These are phyloP conservation scores for Lecanicillium sp. DNA, from an alignment of 2,329 filamentous ascomycete genomes.

Conservation along the genomic window DNA sequence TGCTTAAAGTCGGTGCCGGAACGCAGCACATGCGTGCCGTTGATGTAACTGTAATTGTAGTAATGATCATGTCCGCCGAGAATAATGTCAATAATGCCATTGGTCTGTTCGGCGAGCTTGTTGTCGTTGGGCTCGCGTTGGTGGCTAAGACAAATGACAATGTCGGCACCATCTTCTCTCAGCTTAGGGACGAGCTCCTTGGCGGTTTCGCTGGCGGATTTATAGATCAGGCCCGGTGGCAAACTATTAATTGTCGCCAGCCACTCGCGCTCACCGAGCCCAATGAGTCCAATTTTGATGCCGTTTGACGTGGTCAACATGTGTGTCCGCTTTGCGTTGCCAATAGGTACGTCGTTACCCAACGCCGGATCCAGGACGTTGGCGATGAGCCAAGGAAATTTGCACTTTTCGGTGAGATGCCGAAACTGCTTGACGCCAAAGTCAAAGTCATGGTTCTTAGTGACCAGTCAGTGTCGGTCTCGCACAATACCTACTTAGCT, in stretches of 20 bases:
- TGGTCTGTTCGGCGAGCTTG: slow-evolving; percentile 68
- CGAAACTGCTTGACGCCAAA: slow-evolving; percentile 79
- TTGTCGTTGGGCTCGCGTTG: slow-evolving; percentile 84
- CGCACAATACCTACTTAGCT: too few species aligned
- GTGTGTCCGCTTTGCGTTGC: slow-evolving; percentile 63
- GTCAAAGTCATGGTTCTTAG: slow-evolving; percentile 85
- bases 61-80: slow-evolving; percentile 87
- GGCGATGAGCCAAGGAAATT: slow-evolving; percentile 82
- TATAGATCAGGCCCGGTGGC: slow-evolving; percentile 74
- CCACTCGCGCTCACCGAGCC: slow-evolving; percentile 82
- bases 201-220: slow-evolving; percentile 67
- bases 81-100: slow-evolving; percentile 73
- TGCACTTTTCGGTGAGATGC: slow-evolving; percentile 63
- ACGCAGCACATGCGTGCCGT: slow-evolving; percentile 74
- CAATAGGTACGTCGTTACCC: slow-evolving; percentile 66
- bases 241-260: slow-evolving; percentile 81
- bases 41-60: slow-evolving; percentile 70
- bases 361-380: slow-evolving; percentile 81
- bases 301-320: slow-evolving; percentile 77
- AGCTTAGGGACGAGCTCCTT: slow-evolving; percentile 66
- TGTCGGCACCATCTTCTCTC: slow-evolving; percentile 68
- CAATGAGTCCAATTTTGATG: slow-evolving; percentile 77
- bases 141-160: slow-evolving; percentile 76
- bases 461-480: slow-evolving; percentile 7
- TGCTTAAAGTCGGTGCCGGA: slow-evolving; percentile 91